These are phyloP conservation scores for Wolfiporia cocos DNA, from an alignment of 1,284 basidiomycete species.

Conservation along the genomic window DNA sequence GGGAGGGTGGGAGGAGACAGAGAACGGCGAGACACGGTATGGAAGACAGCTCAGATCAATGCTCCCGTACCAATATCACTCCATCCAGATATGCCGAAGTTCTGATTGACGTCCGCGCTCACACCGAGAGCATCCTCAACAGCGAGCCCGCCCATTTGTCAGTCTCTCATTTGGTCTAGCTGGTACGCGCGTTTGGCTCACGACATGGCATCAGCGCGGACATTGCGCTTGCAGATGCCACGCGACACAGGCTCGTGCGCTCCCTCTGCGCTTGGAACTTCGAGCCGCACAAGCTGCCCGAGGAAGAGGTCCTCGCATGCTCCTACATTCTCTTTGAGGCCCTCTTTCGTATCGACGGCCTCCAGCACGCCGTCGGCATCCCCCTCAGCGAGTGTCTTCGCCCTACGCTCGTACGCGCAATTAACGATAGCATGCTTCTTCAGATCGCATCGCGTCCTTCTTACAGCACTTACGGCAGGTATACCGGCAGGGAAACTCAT, in stretches of 20 bases:
- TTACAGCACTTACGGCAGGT: conserved; percentile 79
- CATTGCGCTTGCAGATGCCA: conserved; percentile 24
- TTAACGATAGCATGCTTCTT: conserved; percentile 1
- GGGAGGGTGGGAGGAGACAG: conserved; percentile 55
- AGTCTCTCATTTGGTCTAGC: conserved; percentile 13
- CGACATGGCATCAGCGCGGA: conserved; percentile 20
- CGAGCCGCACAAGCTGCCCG: conserved; percentile 75
- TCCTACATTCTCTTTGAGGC: conserved; percentile 76
- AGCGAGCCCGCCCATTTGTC: conserved; percentile 44
- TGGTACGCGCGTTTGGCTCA: conserved; percentile 4
- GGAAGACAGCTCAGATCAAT: conserved; percentile 25
- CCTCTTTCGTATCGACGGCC: conserved; percentile 67
- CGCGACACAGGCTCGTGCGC: conserved; percentile 52
- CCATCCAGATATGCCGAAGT: conserved; percentile 62
- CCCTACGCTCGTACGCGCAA: conserved; percentile 6
- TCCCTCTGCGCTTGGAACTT: conserved; percentile 80
- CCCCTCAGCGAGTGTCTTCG: conserved; percentile 47
- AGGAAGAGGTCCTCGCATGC: conserved; percentile 77
- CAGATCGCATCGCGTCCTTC: conserved; percentile 69
- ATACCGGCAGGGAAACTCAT: conserved; percentile 86
- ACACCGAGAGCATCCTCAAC: conserved; percentile 70
- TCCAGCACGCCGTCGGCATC: conserved; percentile 61
- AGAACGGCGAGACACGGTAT: conserved; percentile 53
- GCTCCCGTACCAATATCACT: conserved; percentile 3
- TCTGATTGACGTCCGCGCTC: conserved; percentile 75